These are phyloP conservation scores for Epichloe coenophiala DNA, from an alignment of 2,329 filamentous ascomycete genomes.

Conservation along the genomic window DNA sequence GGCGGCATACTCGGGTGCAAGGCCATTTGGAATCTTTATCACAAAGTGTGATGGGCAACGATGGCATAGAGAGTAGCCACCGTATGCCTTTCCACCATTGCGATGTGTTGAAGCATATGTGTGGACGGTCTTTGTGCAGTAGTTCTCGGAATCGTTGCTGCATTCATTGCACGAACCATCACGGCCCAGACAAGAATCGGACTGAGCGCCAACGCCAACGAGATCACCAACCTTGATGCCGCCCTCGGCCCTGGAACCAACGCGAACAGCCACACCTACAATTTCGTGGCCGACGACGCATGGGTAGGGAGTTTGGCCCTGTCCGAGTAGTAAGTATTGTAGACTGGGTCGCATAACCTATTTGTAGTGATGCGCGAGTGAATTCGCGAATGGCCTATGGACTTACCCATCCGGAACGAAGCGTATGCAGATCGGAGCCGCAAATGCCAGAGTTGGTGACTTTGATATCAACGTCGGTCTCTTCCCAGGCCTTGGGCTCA, in stretches of 20 bases:
- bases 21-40: conserved; percentile 29
- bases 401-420: conserved; percentile 38
- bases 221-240: conserved; percentile 47
- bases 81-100: conserved; percentile 25
- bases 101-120: conserved; percentile 35
- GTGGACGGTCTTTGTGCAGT: conserved; percentile 28
- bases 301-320: conserved; percentile 17
- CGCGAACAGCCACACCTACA: conserved; percentile 41
- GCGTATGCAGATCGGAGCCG: conserved; percentile 45
- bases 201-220: conserved; percentile 50
- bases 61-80: conserved; percentile 31
- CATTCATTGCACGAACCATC: conserved; percentile 28
- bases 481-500: conserved; percentile 52
- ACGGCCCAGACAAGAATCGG: conserved; percentile 35
- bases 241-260: conserved; percentile 32
- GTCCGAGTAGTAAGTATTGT: background rate
- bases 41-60: conserved; percentile 31
- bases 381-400: conserved; percentile 1
- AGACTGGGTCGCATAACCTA: background rate
- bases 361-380: background rate
- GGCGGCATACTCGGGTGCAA: conserved; percentile 30
- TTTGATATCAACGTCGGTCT: conserved; percentile 51
- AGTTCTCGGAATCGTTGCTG: conserved; percentile 25
- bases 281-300: conserved; percentile 54
- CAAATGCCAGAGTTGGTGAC: conserved; percentile 55